Conservation (phyloP, 2,329 filamentous ascomycete genomes). For the Colletotrichum coccodes region DNA sequence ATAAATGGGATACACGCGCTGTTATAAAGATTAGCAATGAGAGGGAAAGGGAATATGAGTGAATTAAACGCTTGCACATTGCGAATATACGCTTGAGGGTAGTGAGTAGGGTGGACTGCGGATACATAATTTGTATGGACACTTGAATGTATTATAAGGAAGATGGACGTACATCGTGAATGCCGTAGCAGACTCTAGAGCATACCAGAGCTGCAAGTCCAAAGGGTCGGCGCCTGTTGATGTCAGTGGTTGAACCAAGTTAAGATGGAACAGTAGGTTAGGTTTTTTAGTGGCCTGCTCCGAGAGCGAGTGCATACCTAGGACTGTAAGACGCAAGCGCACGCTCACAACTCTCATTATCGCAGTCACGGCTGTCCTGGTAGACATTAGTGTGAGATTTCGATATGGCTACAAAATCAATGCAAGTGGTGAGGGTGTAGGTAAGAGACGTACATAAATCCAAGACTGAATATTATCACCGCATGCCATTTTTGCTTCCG, state of each 20-base stretch:
- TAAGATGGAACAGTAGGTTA: neutral
- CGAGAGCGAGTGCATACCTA: too few relatives aligned
- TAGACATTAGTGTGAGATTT: neutral
- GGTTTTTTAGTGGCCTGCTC: neutral
- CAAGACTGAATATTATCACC: neutral
- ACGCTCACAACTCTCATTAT: neutral
- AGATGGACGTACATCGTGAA: too few relatives aligned
- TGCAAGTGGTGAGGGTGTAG: too few relatives aligned
- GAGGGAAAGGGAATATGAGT: neutral
- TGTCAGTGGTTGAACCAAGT: neutral
- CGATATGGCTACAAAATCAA: neutral
- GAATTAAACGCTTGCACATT: too few relatives aligned
- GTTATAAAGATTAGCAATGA: neutral
- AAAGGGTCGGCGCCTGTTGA: neutral
- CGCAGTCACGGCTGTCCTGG: neutral
- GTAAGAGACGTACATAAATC: neutral
- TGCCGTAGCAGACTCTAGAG: neutral
- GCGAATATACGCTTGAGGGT: too few relatives aligned
- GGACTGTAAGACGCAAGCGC: neutral
- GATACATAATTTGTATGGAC: too few relatives aligned
- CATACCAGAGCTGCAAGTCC: neutral
- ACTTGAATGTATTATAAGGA: too few relatives aligned
- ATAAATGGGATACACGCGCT: neutral
- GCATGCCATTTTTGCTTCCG: slow-evolving; percentile 1
- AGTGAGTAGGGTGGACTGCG: too few relatives aligned